Conservation (phyloP, 1,139 yeast species). For the Hyphopichia pseudoburtonii region DNA sequence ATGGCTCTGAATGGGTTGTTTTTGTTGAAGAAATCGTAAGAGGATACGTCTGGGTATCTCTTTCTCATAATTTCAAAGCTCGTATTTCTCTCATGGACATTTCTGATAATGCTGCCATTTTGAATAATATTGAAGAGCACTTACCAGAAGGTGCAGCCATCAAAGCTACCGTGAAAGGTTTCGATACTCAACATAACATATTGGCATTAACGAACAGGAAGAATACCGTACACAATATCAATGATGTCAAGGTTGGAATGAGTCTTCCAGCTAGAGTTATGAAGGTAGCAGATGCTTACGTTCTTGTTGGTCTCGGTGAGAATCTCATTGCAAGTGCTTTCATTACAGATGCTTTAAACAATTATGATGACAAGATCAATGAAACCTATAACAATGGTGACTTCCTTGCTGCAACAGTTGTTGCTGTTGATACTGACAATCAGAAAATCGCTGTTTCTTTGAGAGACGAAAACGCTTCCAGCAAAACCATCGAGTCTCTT, state of each 20-base stretch:
- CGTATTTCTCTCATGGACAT: constrained; percentile 67
- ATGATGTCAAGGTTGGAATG: constrained; percentile 59
- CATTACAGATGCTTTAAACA: constrained; percentile 77
- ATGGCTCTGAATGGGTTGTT: constrained; percentile 46
- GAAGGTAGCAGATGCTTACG: constrained; percentile 60
- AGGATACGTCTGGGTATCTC: constrained; percentile 64
- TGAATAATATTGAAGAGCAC: constrained; percentile 51
- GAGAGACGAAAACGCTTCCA: constrained; percentile 50
- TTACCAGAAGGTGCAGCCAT: constrained; percentile 75
- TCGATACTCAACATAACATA: constrained; percentile 54
- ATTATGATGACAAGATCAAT: constrained; percentile 57
- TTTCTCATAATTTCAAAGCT: constrained; percentile 70
- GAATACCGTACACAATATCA: constrained; percentile 36
- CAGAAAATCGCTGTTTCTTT: constrained; percentile 65
- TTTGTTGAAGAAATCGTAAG: constrained; percentile 55
- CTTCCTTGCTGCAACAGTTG: constrained; percentile 60
- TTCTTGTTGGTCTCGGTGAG: constrained; percentile 66
- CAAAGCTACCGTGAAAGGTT: constrained; percentile 53
- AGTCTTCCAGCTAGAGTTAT: constrained; percentile 65
- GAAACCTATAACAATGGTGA: constrained; percentile 56
- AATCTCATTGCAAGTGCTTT: constrained; percentile 64
- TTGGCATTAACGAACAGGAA: constrained; percentile 54
- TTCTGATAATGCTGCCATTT: constrained; percentile 51
- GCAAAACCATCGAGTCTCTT: constrained; percentile 48
- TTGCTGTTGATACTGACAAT: constrained; percentile 54